Evolutionary conservation across 805 yeast genomes (phyloP), one percentile per base, ranked within the genome.

Genomic region (Suhomyces vadensis): DNA sequence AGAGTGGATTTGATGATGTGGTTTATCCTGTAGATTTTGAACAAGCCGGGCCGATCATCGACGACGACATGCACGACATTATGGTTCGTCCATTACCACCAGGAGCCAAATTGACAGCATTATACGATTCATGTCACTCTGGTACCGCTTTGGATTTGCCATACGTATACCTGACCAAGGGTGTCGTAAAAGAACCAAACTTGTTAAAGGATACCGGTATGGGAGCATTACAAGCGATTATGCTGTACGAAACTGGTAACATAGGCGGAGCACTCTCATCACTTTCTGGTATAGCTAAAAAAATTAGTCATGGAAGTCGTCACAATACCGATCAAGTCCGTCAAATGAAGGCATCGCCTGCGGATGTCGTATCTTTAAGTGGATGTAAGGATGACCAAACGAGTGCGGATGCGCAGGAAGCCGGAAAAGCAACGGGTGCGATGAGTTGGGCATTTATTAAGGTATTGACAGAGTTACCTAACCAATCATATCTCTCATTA

Each of bases 381-480:
- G 73, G 73, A 9, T 66, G 71, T 52, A 67, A 67, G 50, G 73
- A 67, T 46, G 69, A 65, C 51, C 73, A 67, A 50, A 67, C 73
- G 6, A 58, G 65, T 42, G 73, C 73, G 13, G 73, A 67, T 56
- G 69, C 73, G 5, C 52, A 47, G 14, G 65, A 65, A 44, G 54
- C 50, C 41, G 72, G 72, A n/a, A 55, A 41, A 41, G 60, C 60
- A 29, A 67, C 71, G 11, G 73, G 73, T 14, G 73, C 73, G 19
- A 67, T 67, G 73, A 59, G 67, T 43, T 66, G 67, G 66, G 57
- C 70, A 2, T 67, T 67, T 47, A 65, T 67, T 35, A 54, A 57
- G 35, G 58, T 58, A 7, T 47, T 67, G 44, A 41, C 50, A 6
- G 60, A 60, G 24, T 43, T 46, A 41, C 70, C 67, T 6, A 53